A percentile compares a stretch with the other conserved stretches of the same genome.
Conservation (phyloP, 495 filamentous ascomycete species). For the Ramalina intermedia region DNA sequence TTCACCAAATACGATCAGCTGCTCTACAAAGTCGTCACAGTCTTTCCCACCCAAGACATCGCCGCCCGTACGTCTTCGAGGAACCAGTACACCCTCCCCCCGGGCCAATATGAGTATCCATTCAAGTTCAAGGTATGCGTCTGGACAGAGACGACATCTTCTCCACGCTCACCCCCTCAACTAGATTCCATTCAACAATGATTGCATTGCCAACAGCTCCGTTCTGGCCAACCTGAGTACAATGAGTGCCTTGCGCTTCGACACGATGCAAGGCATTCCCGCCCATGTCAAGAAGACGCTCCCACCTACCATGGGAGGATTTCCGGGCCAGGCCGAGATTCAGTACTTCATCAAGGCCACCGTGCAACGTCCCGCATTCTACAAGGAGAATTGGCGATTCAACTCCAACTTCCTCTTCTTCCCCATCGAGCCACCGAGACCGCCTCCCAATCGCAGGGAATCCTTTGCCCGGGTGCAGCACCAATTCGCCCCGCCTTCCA, state of each 20-base stretch:
- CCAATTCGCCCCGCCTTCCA: slow-evolving; percentile 41
- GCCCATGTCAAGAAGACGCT: slow-evolving; percentile 74
- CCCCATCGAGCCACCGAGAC: slow-evolving; percentile 79
- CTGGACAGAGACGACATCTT: no score
- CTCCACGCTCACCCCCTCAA: background rate
- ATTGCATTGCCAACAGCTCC: slow-evolving; percentile 50
- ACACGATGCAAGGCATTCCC: slow-evolving; percentile 38
- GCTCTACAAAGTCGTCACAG: slow-evolving; percentile 47
- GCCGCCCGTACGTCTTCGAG: slow-evolving; percentile 28
- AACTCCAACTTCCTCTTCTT: slow-evolving; percentile 61
- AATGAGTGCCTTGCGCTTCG: slow-evolving; percentile 34
- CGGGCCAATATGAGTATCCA: slow-evolving; percentile 75
- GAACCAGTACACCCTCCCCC: slow-evolving; percentile 46
- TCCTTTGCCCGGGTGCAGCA: slow-evolving; percentile 72
- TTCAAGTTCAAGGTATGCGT: slow-evolving; percentile 66
- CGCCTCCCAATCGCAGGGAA: slow-evolving; percentile 52
- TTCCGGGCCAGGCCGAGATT: slow-evolving; percentile 74
- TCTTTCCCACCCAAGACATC: slow-evolving; percentile 46
- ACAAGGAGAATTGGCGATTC: slow-evolving; percentile 61
- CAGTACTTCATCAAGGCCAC: slow-evolving; percentile 89
- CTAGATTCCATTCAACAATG: slow-evolving; percentile 79
- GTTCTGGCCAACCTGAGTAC: slow-evolving; percentile 42
- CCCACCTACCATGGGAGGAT: slow-evolving; percentile 71
- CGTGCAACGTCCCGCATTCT: slow-evolving; percentile 64
- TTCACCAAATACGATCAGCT: slow-evolving; percentile 30